Base-by-base conservation (phyloP, 2,329 filamentous ascomycete genomes). In the Diaporthe citri region DNA sequence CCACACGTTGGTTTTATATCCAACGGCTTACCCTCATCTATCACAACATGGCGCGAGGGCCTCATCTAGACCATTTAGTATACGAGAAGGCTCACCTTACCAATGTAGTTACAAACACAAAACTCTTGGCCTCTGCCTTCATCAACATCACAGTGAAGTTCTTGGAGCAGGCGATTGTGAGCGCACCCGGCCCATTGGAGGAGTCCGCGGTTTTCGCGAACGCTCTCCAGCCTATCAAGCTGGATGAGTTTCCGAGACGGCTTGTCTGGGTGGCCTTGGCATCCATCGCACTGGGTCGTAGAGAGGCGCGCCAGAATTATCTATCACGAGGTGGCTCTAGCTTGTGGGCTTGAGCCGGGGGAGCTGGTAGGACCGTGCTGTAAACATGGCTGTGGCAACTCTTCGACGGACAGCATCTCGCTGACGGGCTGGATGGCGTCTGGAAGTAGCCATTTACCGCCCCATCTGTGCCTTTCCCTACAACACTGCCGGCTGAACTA, bases 21-120 rank as follows among this genome's bases (percentile, higher is more conserved):
- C n/a, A 41, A n/a, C 1, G 15, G 12, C 15, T 52, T 55, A n/a
- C 46, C 34, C 41, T 41, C 4, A n/a, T 28, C 34, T 13, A 28
- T 55, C 64, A 69, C 25, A 13, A 69, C 48, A 31, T 8, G n/a
- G 17, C 10, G 48, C 34, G 34, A 31, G 22, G 36, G 41, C n/a
- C 34, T 41, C 64, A 52, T 39, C n/a, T 55, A 69, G 31, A 52
- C 34, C 64, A n/a, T 69, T 22, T 13, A 41, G n/a, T 41, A 48
- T 31, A 41, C 25, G 34, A 41, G 15, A 55, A 41, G 48, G n/a
- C 48, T n/a, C 22, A 2, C 15, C 4, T 15, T 69, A 55, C 34
- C 48, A 69, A 17, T 52, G 64, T 69, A 69, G 64, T 69, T 41
- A 17, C 64, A 55, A 69, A 69, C 64, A 41, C 48, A 69, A 55